Conservation (phyloP, 371 early-diverging fungal genomes). For the Rhizopus microsporus region DNA sequence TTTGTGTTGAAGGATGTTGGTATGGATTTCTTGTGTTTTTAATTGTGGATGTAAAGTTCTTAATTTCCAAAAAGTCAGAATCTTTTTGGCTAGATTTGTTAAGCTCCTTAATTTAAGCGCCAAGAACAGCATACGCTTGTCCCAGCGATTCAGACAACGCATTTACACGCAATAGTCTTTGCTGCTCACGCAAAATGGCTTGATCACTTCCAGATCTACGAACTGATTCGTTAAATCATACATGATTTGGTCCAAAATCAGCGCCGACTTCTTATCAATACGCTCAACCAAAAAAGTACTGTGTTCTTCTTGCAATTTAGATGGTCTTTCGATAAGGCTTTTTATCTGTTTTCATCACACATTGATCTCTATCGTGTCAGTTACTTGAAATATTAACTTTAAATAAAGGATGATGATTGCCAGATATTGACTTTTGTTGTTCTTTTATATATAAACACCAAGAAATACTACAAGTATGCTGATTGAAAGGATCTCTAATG, state of each 20-base stretch:
- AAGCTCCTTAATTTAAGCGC: neutral
- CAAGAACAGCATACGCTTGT: neutral
- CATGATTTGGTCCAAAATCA: no score
- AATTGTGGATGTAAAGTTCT: neutral
- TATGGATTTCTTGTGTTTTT: neutral
- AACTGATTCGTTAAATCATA: slow-evolving; percentile 4
- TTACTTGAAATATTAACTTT: no score
- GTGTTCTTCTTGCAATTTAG: slow-evolving; percentile 15
- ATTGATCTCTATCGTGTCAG: no score
- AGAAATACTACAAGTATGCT: no score
- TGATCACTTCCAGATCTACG: neutral
- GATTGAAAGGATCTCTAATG: no score
- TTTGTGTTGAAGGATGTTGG: slow-evolving; percentile 3
- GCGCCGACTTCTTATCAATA: neutral
- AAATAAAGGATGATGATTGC: no score
- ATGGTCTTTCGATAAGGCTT: slow-evolving; percentile 9
- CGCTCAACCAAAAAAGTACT: slow-evolving; percentile 9
- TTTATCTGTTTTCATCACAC: no score
- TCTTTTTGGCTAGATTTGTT: neutral
- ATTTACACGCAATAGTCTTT: neutral
- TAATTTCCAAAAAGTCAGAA: neutral
- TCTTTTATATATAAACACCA: no score
- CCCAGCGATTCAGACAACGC: neutral
- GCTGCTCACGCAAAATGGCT: neutral
- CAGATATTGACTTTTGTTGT: no score